Evolutionary conservation across 2,329 filamentous ascomycete species (phyloP).

Genomic region (Pseudogymnoascus sp.): DNA sequence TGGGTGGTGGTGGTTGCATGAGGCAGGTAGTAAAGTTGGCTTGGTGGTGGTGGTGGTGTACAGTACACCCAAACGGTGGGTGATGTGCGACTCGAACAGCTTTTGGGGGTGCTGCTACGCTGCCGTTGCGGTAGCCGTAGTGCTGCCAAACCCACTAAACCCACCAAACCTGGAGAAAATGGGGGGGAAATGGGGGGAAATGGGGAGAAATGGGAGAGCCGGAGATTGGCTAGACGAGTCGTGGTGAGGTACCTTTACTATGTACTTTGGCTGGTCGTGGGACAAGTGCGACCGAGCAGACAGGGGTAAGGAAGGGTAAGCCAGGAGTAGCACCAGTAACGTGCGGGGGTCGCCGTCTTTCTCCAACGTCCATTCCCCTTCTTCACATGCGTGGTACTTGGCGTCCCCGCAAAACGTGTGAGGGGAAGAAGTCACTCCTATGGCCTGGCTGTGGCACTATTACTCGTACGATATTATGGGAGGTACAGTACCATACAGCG

Average conservation of each 20-base stretch:
- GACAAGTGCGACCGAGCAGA: background rate
- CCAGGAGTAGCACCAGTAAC: too few relatives aligned
- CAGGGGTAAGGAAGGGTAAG: background rate
- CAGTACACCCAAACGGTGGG: background rate
- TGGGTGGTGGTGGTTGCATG: background rate
- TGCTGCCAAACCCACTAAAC: background rate
- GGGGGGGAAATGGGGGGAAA: background rate
- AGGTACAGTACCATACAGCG: too few relatives aligned
- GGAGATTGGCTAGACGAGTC: background rate
- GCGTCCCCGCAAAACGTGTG: background rate
- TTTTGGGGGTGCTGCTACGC: background rate
- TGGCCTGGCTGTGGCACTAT: background rate
- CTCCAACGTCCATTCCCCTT: background rate
- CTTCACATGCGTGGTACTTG: conserved; percentile 3
- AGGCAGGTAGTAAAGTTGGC: background rate
- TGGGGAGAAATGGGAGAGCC: background rate
- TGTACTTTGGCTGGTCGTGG: background rate
- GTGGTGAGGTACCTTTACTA: too few relatives aligned
- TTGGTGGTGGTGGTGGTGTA: background rate
- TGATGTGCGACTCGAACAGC: background rate
- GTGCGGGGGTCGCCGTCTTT: background rate
- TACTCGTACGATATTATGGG: background rate
- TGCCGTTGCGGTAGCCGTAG: background rate
- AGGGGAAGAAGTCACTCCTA: background rate
- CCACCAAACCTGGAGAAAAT: background rate